Evolutionary conservation across 805 yeast species (phyloP).

Genomic region (Danielia oregonensis): DNA sequence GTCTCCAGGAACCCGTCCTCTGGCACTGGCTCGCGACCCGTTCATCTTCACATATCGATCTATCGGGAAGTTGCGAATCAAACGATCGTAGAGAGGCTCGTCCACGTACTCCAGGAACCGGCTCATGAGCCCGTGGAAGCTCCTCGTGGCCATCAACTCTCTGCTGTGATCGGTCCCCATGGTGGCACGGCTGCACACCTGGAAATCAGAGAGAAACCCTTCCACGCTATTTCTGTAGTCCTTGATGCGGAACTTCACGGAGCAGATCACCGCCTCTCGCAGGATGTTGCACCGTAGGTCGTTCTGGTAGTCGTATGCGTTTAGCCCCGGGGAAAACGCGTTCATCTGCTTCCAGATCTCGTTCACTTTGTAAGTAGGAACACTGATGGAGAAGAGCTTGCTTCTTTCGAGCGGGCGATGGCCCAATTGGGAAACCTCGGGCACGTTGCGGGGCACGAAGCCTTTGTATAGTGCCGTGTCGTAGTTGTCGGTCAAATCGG

Average conservation of each 20-base stretch:
- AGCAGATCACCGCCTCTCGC: slow-evolving; percentile 1
- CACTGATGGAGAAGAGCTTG: slow-evolving; percentile 9
- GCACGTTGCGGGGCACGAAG: slow-evolving; percentile 5
- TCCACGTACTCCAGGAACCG: slow-evolving; percentile 2
- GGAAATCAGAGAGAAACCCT: slow-evolving; percentile 7
- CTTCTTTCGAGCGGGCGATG: slow-evolving; percentile 1
- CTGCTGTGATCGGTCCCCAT: too few relatives aligned
- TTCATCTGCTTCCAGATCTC: slow-evolving; percentile 5
- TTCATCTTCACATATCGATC: neutral
- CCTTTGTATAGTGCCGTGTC: slow-evolving; percentile 2
- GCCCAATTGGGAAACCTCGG: slow-evolving; percentile 5
- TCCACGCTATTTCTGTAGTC: slow-evolving; percentile 7
- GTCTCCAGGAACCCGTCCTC: neutral
- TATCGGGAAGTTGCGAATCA: slow-evolving; percentile 4
- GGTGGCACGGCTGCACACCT: slow-evolving; percentile 6
- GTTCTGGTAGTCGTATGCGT: neutral
- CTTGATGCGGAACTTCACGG: slow-evolving; percentile 1
- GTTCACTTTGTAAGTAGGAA: slow-evolving; percentile 1
- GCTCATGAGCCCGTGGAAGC: slow-evolving; percentile 1
- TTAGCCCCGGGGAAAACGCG: slow-evolving; percentile 2
- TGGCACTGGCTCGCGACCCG: neutral
- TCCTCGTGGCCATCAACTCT: too few relatives aligned
- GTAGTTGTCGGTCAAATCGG: slow-evolving; percentile 14
- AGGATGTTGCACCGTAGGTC: neutral
- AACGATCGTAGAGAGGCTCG: neutral